Evolutionary conservation across 306 rosid species (phyloP).

Genomic region (Mimosa bimucronata): DNA sequence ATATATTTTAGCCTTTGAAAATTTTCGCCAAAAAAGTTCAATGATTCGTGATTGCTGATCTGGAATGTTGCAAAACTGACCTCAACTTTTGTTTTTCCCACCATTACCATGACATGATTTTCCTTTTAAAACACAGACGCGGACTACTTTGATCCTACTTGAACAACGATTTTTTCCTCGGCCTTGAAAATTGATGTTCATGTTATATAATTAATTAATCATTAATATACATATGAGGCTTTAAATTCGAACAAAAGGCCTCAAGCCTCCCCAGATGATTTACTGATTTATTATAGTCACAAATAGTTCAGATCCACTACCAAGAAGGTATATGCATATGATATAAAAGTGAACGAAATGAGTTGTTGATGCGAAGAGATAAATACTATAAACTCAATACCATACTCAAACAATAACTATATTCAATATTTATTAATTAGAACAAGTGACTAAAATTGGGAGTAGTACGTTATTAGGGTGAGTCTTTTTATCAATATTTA

Average conservation of each 20-base stretch:
- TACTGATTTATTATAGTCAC: background rate
- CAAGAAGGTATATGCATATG: background rate
- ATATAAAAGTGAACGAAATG: background rate
- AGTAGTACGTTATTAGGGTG: no score
- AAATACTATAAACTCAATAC: background rate
- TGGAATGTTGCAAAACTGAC: no score
- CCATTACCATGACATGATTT: background rate
- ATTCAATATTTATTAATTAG: background rate
- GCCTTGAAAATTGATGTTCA: background rate
- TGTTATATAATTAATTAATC: background rate
- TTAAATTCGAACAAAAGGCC: background rate
- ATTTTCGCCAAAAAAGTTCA: no score
- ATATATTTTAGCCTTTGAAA: no score
- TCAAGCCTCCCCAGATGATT: background rate
- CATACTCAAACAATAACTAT: background rate
- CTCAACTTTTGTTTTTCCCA: background rate
- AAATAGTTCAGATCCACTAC: background rate
- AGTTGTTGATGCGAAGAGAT: background rate
- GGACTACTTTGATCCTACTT: background rate
- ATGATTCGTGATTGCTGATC: background rate
- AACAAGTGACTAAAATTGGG: no score
- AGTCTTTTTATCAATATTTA: no score
- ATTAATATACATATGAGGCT: background rate
- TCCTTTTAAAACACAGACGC: background rate
- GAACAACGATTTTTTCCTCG: background rate